Evolutionary conservation across 768 basidiomycete genomes (phyloP).

Genomic region (Gloeopeniophorella convolvens): DNA sequence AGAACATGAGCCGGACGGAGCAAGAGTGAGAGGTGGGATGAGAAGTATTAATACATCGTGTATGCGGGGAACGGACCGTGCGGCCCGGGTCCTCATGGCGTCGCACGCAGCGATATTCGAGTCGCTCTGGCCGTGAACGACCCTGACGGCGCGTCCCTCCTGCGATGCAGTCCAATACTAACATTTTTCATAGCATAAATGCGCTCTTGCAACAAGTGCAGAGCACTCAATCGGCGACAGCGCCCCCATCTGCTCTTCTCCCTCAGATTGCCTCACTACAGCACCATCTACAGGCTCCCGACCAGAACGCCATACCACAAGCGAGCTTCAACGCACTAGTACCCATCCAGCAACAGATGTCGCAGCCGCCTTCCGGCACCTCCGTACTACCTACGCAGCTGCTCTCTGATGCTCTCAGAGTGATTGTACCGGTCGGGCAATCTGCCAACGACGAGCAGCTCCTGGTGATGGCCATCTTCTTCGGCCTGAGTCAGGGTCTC

Average conservation of each 20-base stretch:
- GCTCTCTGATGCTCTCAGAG: slow-evolving; percentile 17
- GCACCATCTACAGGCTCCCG: slow-evolving; percentile 1
- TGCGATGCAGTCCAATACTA: slow-evolving; percentile 4
- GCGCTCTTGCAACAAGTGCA: slow-evolving; percentile 10
- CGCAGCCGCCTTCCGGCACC: background rate
- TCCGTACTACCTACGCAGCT: slow-evolving; percentile 5
- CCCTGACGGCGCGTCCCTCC: too few relatives aligned
- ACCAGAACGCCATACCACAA: background rate
- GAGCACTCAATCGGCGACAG: background rate
- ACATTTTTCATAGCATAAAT: background rate
- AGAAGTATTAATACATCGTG: too few relatives aligned
- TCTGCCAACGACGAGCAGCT: slow-evolving; percentile 49
- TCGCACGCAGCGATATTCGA: too few relatives aligned
- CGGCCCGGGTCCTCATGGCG: too few relatives aligned
- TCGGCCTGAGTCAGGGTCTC: slow-evolving; percentile 35
- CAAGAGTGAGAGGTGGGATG: background rate
- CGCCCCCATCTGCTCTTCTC: background rate
- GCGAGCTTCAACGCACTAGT: background rate
- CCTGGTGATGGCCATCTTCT: slow-evolving; percentile 43
- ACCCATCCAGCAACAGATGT: slow-evolving; percentile 3
- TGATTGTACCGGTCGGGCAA: slow-evolving; percentile 47
- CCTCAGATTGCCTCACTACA: background rate
- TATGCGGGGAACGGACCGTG: too few relatives aligned
- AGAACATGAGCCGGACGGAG: slow-evolving; percentile 1
- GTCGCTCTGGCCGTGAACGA: too few relatives aligned